These are phyloP conservation scores for Penicillium sp. DNA, from an alignment of 2,329 filamentous ascomycete species.

Conservation along the genomic window DNA sequence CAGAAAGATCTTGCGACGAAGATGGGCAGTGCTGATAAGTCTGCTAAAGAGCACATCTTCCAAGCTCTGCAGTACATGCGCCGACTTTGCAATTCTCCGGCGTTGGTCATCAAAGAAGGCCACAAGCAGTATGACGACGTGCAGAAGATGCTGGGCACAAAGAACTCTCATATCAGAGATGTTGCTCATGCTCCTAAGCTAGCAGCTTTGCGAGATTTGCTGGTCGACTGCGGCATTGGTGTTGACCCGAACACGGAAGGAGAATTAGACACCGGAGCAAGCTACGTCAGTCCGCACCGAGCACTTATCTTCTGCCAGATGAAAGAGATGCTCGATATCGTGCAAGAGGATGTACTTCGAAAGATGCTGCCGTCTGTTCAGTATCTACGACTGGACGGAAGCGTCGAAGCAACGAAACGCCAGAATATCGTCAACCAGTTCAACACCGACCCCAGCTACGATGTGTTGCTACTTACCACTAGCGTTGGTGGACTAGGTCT, in stretches of 20 bases:
- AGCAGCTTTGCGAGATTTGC: constrained; percentile 78
- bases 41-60: constrained; percentile 98
- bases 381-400: constrained; percentile 88
- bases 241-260: constrained; percentile 57
- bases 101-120: constrained; percentile 90
- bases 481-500: constrained; percentile 91
- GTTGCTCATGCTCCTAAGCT: constrained; percentile 88
- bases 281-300: constrained; percentile 91
- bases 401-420: constrained; percentile 85
- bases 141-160: constrained; percentile 71
- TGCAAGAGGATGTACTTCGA: constrained; percentile 87
- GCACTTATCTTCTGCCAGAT: constrained; percentile 98
- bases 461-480: constrained; percentile 88
- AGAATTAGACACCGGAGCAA: constrained; percentile 56
- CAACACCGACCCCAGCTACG: constrained; percentile 95
- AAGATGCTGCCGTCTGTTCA: constrained; percentile 89
- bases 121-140: constrained; percentile 88
- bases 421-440: constrained; percentile 99
- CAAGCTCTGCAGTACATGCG: constrained; percentile 99
- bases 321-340: constrained; percentile 99
- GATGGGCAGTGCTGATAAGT: constrained; percentile 79
- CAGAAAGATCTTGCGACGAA: constrained; percentile 81
- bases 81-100: constrained; percentile 96
- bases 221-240: constrained; percentile 98
- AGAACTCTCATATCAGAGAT: constrained; percentile 79